A percentile compares a stretch with the other conserved stretches of the same genome.
Evolutionary conservation across 2,329 filamentous ascomycete genomes (phyloP).

Genomic region (Rhynchosporium graminicola): DNA sequence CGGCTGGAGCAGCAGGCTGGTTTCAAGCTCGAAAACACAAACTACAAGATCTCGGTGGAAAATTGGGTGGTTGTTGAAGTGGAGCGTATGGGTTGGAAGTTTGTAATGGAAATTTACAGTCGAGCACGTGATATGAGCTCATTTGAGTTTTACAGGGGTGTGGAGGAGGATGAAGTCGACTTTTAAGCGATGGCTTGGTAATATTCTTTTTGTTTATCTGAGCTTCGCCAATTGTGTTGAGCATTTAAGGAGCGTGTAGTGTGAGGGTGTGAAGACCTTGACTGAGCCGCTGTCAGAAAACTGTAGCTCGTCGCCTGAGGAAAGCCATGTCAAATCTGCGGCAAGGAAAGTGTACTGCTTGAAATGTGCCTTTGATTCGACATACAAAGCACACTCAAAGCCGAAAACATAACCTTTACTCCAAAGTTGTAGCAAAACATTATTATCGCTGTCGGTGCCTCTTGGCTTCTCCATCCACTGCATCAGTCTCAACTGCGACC

Average conservation of each 20-base stretch:
- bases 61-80: background rate
- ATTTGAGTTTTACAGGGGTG: background rate
- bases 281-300: background rate
- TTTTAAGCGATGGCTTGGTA: background rate
- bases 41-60: background rate
- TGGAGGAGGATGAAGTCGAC: background rate
- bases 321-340: background rate
- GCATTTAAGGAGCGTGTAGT: background rate
- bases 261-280: background rate
- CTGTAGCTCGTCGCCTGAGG: background rate
- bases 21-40: background rate
- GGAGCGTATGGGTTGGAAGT: background rate
- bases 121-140: conserved; percentile 13
- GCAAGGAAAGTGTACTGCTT: background rate
- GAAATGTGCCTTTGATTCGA: background rate
- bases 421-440: conserved; percentile 9
- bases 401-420: conserved; percentile 10
- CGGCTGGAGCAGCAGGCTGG: background rate
- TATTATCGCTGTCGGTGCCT: conserved; percentile 29
- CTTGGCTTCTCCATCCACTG: conserved; percentile 27
- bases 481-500: conserved; percentile 33
- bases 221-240: background rate
- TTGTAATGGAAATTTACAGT: background rate
- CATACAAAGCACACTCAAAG: background rate
- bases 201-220: background rate